phyloP scores from a whole-genome alignment of 305 asterid species.

The Fraxinus dipetala region DNA sequence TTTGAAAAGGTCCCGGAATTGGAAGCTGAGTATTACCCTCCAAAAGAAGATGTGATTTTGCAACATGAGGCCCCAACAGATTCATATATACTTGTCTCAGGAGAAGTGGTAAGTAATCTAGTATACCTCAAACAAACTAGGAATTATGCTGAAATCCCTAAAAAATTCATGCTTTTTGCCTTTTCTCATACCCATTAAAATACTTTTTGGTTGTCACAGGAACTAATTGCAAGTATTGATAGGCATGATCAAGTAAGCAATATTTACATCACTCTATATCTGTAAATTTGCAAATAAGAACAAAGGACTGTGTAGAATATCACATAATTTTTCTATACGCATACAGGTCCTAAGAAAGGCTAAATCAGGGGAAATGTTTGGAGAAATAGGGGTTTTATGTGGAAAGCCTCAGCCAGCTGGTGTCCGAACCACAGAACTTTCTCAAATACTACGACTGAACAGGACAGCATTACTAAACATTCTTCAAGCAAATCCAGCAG shows the following conservation, averaged over 20 bases:
- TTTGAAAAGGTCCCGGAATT: constrained; percentile 68
- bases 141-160: not conserved
- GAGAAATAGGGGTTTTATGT: constrained; percentile 69
- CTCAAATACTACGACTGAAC: constrained; percentile 61
- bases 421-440: constrained; percentile 61
- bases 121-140: constrained; percentile 6
- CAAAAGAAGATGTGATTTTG: constrained; percentile 70
- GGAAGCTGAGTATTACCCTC: constrained; percentile 92
- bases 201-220: constrained; percentile 40
- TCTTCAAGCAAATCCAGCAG: constrained; percentile 55
- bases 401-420: constrained; percentile 67
- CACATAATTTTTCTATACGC: not conserved
- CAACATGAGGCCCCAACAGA: constrained; percentile 79
- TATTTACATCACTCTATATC: not conserved
- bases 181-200: not conserved
- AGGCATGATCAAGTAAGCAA: constrained; percentile 64
- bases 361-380: constrained; percentile 61
- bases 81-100: constrained; percentile 71
- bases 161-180: constrained; percentile 3
- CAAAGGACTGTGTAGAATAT: not conserved
- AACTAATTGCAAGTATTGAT: constrained; percentile 40
- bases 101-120: constrained; percentile 58
- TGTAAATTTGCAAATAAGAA: not conserved
- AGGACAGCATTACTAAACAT: constrained; percentile 45
- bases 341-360: constrained; percentile 62